phyloP scores from a whole-genome alignment of 2,329 filamentous ascomycete species.

The Penicillium decumbens region DNA sequence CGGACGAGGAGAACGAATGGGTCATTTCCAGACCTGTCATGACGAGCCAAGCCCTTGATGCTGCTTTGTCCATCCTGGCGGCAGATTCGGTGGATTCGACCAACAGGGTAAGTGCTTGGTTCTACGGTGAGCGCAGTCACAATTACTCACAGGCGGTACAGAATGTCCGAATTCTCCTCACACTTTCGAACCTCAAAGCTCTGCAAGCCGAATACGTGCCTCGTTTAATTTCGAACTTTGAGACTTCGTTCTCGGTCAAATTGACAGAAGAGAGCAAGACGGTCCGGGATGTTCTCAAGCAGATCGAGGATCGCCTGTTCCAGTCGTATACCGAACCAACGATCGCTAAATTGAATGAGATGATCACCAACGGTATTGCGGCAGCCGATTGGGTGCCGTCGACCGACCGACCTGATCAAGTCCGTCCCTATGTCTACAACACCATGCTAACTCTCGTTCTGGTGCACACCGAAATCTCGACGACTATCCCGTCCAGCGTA shows the following conservation, averaged over 20 bases:
- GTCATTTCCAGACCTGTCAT: conserved; percentile 44
- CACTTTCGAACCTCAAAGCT: conserved; percentile 82
- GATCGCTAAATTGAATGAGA: conserved; percentile 61
- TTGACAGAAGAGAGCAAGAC: conserved; percentile 90
- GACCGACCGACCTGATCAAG: conserved; percentile 60
- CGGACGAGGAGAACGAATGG: conserved; percentile 53
- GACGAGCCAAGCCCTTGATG: conserved; percentile 29
- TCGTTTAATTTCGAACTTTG: conserved; percentile 84
- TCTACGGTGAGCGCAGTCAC: neutral
- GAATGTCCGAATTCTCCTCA: conserved; percentile 90
- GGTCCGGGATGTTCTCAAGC: conserved; percentile 80
- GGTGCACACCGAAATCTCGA: conserved; percentile 84
- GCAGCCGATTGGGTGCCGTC: conserved; percentile 66
- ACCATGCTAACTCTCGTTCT: conserved; percentile 79
- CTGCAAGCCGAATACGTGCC: conserved; percentile 79
- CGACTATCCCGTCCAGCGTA: conserved; percentile 64
- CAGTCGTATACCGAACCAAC: conserved; percentile 82
- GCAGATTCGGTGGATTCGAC: conserved; percentile 51
- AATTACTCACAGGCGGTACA: conserved; percentile 37
- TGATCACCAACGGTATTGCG: conserved; percentile 68
- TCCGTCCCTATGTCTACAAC: conserved; percentile 84
- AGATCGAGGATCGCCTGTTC: conserved; percentile 90
- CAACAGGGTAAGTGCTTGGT: conserved; percentile 46
- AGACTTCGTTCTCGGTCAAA: conserved; percentile 88
- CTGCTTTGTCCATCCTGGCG: conserved; percentile 40